phyloP scores from a whole-genome alignment of 2,329 filamentous ascomycete genomes.

The Pseudogymnoascus sp. region DNA sequence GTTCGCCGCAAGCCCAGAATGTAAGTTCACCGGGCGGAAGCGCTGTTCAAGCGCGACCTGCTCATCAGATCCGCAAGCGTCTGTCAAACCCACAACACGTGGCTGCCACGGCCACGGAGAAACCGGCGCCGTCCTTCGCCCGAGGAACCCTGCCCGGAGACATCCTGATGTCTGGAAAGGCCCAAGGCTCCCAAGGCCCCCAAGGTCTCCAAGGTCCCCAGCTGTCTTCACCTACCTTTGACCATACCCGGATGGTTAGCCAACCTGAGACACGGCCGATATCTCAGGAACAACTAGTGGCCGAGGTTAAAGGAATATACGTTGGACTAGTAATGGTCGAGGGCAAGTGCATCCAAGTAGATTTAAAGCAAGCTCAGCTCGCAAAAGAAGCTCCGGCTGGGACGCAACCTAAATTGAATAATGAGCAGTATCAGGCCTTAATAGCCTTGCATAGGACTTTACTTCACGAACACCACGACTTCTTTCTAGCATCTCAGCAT shows the following conservation, averaged over 20 bases:
- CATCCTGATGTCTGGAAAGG: neutral
- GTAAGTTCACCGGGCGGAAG: neutral
- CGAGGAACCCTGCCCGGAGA: neutral
- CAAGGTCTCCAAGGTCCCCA: neutral
- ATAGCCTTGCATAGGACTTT: slow-evolving; percentile 75
- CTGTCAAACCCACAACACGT: neutral
- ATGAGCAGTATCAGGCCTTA: slow-evolving; percentile 76
- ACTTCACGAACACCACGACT: slow-evolving; percentile 76
- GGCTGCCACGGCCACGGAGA: neutral
- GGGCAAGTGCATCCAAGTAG: slow-evolving; percentile 76
- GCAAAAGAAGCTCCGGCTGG: slow-evolving; percentile 43
- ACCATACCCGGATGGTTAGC: slow-evolving; percentile 10
- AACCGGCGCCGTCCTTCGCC: neutral
- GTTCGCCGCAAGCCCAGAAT: neutral
- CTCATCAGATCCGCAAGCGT: neutral
- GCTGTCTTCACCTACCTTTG: neutral
- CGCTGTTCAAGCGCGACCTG: neutral
- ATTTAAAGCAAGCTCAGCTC: slow-evolving; percentile 50
- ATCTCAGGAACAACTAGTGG: slow-evolving; percentile 68
- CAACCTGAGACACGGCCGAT: slow-evolving; percentile 62
- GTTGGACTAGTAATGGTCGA: slow-evolving; percentile 80
- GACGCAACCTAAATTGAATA: slow-evolving; percentile 39
- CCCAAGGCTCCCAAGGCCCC: too few species aligned
- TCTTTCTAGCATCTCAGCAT: slow-evolving; percentile 81
- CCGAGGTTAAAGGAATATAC: slow-evolving; percentile 79